Base-by-base conservation (phyloP, 2,329 filamentous ascomycete species). In the Pezicula radicicola region DNA sequence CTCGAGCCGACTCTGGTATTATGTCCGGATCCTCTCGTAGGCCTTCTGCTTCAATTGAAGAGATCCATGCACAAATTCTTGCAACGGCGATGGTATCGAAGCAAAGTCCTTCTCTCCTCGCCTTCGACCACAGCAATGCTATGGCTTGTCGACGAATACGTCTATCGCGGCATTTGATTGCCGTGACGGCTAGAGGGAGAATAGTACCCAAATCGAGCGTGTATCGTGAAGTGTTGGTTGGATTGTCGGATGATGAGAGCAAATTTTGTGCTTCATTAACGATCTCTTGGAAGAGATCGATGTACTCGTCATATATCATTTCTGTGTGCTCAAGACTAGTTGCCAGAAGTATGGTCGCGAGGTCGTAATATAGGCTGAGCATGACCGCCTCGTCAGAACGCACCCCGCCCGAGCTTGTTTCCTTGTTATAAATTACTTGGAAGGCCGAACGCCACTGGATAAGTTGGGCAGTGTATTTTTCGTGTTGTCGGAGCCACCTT, bases 131-230 rank as follows among this genome's bases (percentile, higher is more conserved):
- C 16, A 66, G 51, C 4, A 66, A 49, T 28, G 59, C 53, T 44
- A 66, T 65, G 4, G 64, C 61, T 48, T 63, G 60, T 2, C 64
- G 53, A 8, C 64, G 54, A 46, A 65, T 61, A 46, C 56, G 48
- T 46, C 60, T 48, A 41, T 65, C 60, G 37, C 64, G 60, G 39
- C 64, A 66, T 55, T 65, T 66, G 9, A 62, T 60, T 30, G 63
- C 63, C 9, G 64, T 65, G 39, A 64, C 61, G 16, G 60, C 55
- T 7, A 66, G 52, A 3, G 64, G 64, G 16, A 65, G 57, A n/a
- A 66, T 64, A 4, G 63, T 66, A 39, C 64, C 64, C 57, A 65
- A 63, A 19, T 66, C 64, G 21, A 65, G 57, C 9, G 63, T 65
- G 46, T 62, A 66, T 10, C 63, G 56, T 13, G 61, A 62, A n/a